Base-by-base conservation (phyloP, 306 rosid species). In the Vigna radiata region DNA sequence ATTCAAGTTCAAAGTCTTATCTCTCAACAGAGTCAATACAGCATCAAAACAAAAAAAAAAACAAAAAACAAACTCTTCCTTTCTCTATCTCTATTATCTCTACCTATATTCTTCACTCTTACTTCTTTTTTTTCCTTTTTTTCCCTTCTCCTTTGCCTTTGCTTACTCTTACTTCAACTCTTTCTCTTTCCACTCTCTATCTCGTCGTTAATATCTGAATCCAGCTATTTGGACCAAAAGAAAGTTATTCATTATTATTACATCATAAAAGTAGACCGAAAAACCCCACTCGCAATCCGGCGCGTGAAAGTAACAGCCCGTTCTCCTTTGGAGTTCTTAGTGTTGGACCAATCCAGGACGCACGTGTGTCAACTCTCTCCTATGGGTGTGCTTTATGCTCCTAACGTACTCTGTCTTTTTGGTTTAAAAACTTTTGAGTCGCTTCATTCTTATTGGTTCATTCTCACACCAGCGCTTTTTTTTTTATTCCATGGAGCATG, bases 21-120 rank as follows among this genome's bases (percentile, higher is more conserved):
- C 81, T 82, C 76, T 47, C 41, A 37, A 36, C 81, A 70, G 85
- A 70, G 85, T 81, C 87, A 84, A 85, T 83, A 54, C 55, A 54
- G 17, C 77, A 65, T 75, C 31, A 7, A 54, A 15, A 13, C 10
- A 4, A 11, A 4, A 11, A 23, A 7, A 54, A 15, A 13, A 5
- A 4, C 4, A 4, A 11, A 23, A 56, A 68, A 69, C n/a, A 55
- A 68, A 1, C 69, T 62, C 52, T 59, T 62, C 25, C 62, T 68
- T 25, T 68, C 58, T 25, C 73, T 67, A 13, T 15, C 53, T 47
- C 52, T 47, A 10, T 12, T 52, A 52, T 50, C 58, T 53, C 27
- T 17, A 17, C 8, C 46, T 41, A 9, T 41, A 10, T 13, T 61
- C 14, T 29, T 43, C 75, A 11, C 49, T 54, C 55, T 68, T 48